These are phyloP conservation scores for Talaromyces thailandensis DNA, from an alignment of 495 filamentous ascomycete genomes.

Conservation along the genomic window DNA sequence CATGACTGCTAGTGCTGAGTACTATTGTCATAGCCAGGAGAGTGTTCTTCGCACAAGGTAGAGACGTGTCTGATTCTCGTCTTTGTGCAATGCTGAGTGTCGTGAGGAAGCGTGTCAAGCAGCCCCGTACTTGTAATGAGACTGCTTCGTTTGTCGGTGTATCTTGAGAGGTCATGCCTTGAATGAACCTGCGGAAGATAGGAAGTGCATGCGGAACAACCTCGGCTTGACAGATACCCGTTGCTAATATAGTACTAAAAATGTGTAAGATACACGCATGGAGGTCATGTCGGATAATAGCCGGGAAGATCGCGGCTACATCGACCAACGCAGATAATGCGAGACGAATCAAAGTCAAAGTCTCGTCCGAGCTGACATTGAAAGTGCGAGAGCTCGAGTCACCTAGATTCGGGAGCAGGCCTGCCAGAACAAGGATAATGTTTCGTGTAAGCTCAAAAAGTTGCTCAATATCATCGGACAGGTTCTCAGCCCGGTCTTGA, in stretches of 20 bases:
- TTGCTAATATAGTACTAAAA: constrained; percentile 86
- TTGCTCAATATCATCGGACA: constrained; percentile 96
- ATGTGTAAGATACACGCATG: constrained; percentile 97
- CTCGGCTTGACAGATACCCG: constrained; percentile 71
- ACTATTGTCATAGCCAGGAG: constrained; percentile 83
- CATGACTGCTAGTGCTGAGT: constrained; percentile 66
- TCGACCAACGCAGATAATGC: constrained; percentile 84
- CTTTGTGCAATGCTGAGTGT: constrained; percentile 79
- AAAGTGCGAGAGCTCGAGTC: constrained; percentile 61
- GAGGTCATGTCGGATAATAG: constrained; percentile 91
- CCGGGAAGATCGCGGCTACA: constrained; percentile 88
- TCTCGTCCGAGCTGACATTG: constrained; percentile 60
- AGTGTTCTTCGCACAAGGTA: constrained; percentile 88
- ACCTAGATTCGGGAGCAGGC: constrained; percentile 76
- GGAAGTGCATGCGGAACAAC: constrained; percentile 88
- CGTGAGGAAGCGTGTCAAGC: constrained; percentile 66
- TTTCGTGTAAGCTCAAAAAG: constrained; percentile 93
- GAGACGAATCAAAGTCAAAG: constrained; percentile 66
- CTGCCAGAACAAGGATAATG: constrained; percentile 85
- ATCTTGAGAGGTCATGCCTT: constrained; percentile 47
- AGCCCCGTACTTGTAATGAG: constrained; percentile 56
- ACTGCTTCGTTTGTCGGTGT: constrained; percentile 21
- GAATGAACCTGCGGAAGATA: constrained; percentile 84
- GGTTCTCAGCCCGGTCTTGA: constrained; percentile 56
- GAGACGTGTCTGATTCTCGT: constrained; percentile 66